Evolutionary conservation across 148 eudicot genomes (phyloP), one percentile per base, ranked within the genome.

Genomic region (Rhododendron vialii): DNA sequence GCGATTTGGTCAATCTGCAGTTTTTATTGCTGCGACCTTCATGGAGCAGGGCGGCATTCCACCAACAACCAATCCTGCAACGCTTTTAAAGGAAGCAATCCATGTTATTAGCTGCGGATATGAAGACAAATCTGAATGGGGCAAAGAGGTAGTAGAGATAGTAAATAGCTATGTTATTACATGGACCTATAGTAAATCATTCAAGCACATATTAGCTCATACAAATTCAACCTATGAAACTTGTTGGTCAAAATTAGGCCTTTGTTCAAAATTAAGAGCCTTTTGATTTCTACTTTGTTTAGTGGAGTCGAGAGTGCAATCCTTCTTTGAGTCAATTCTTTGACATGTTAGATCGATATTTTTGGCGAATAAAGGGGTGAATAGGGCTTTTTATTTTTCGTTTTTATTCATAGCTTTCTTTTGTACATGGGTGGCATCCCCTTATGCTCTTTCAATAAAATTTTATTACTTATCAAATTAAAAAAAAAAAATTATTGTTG

Each of bases 101-200:
- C 99, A 96, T 92, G 99, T 96, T 81, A 95, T 96, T 87, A 96
- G 98, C 90, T 96, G 98, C 88, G 98, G 98, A 12, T 96, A 96
- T 61, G 98, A 96, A 88, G 98, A 94, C 91, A 96, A 96, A 89
- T 88, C 95, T 26, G 99, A 96, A 87, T 96, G 99, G 99, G 99
- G 99, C 83, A 96, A 96, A 95, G 99, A 96, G 98, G 99, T 96
- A 83, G 69, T 86, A 73, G 20, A 71, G 7, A 83, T 57, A 80
- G 53, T 84, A 65, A 75, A 53, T 51, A 17, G 85, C 82, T 63
- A 9, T 24, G 30, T 24, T 63, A 63, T 63, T 63, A 63, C 30
- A 63, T 63, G 71, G 71, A 63, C 71, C 71, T 63, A 24, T 9
- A 8, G 71, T 63, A 24, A 24, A 63, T 63, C 71, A 24, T 63